These are phyloP conservation scores for Bryoglossum gracile DNA, from an alignment of 495 filamentous ascomycete genomes.

Conservation along the genomic window DNA sequence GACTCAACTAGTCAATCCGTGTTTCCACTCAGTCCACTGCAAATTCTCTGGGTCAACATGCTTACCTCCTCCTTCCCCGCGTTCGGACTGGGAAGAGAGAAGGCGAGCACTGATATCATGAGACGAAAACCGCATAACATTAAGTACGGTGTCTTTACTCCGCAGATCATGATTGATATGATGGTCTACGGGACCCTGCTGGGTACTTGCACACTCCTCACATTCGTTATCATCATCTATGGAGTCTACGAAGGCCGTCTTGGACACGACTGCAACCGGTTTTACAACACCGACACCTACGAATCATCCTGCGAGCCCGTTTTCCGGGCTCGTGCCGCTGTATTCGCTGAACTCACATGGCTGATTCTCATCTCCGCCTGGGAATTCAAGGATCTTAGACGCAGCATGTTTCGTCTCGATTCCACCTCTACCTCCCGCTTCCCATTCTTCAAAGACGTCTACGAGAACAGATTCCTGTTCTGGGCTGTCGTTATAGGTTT, in stretches of 20 bases:
- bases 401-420: slow-evolving; percentile 56
- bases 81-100: slow-evolving; percentile 62
- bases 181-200: slow-evolving; percentile 61
- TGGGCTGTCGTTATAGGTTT: slow-evolving; percentile 60
- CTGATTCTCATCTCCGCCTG: slow-evolving; percentile 59
- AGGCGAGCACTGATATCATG: slow-evolving; percentile 59
- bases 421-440: slow-evolving; percentile 35
- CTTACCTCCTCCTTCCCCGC: slow-evolving; percentile 62
- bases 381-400: slow-evolving; percentile 60
- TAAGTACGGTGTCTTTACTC: slow-evolving; percentile 58
- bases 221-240: slow-evolving; percentile 62
- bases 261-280: slow-evolving; percentile 57
- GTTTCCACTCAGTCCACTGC: slow-evolving; percentile 60
- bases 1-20: slow-evolving; percentile 52
- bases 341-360: slow-evolving; percentile 65
- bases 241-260: slow-evolving; percentile 51
- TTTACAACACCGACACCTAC: slow-evolving; percentile 28
- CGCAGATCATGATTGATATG: slow-evolving; percentile 63
- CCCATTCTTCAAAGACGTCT: slow-evolving; percentile 53
- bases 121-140: slow-evolving; percentile 55
- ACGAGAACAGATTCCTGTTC: slow-evolving; percentile 64
- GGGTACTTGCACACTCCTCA: slow-evolving; percentile 51
- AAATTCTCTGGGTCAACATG: slow-evolving; percentile 71
- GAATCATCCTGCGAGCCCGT: slow-evolving; percentile 47
- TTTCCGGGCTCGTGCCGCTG: slow-evolving; percentile 64